Evolutionary conservation across 2,329 filamentous ascomycete genomes (phyloP).

Genomic region (Verticillium nubilum): DNA sequence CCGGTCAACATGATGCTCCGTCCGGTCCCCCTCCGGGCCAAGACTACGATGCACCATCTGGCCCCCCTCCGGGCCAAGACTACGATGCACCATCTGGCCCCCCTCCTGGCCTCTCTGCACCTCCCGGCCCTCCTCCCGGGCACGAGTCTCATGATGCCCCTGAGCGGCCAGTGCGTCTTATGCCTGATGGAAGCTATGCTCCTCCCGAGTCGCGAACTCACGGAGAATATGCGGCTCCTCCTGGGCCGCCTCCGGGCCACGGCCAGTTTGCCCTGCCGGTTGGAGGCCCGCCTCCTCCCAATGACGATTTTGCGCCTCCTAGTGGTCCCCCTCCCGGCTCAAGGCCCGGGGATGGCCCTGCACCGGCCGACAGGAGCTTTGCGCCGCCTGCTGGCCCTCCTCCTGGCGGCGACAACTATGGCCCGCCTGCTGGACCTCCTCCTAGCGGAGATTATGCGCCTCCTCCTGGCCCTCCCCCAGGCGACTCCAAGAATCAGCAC

Average conservation of each 20-base stretch:
- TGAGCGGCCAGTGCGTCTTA: slow-evolving; percentile 13
- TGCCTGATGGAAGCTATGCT: slow-evolving; percentile 9
- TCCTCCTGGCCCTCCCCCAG: slow-evolving; percentile 27
- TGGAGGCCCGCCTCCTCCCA: slow-evolving; percentile 17
- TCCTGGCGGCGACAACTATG: slow-evolving; percentile 16
- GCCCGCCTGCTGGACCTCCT: slow-evolving; percentile 23
- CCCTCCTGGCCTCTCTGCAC: slow-evolving; percentile 18
- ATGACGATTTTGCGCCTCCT: slow-evolving; percentile 10
- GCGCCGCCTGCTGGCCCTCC: slow-evolving; percentile 17
- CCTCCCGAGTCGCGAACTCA: slow-evolving; percentile 14
- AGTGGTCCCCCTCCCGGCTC: slow-evolving; percentile 15
- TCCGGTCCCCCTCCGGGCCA: slow-evolving; percentile 13
- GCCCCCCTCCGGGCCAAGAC: slow-evolving; percentile 21
- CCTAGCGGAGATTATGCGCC: slow-evolving; percentile 23
- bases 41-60: slow-evolving; percentile 24
- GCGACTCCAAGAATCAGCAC: slow-evolving; percentile 37
- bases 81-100: slow-evolving; percentile 13
- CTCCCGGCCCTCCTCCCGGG: slow-evolving; percentile 15
- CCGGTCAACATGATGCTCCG: slow-evolving; percentile 14
- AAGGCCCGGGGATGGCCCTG: background rate
- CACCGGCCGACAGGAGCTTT: background rate
- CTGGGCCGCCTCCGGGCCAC: slow-evolving; percentile 13
- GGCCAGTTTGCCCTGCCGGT: slow-evolving; percentile 25
- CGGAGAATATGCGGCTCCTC: slow-evolving; percentile 14
- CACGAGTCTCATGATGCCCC: slow-evolving; percentile 11